Conservation (phyloP, 2,329 filamentous ascomycete genomes). For the Colletotrichum ledebouriae region DNA sequence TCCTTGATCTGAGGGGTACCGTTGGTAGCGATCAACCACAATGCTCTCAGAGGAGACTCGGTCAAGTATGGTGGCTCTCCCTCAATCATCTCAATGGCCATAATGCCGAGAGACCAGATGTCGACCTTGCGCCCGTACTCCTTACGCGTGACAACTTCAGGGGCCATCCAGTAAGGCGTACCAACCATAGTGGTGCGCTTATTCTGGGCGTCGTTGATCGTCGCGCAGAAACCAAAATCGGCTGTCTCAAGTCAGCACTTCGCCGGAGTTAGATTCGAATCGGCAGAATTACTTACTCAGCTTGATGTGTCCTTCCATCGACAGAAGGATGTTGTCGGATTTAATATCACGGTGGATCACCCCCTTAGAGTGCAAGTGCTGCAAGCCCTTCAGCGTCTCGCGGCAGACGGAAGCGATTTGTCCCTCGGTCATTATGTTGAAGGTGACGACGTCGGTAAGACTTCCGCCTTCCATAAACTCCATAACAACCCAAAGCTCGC, state of each 20-base stretch:
- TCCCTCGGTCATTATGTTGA: constrained; percentile 98
- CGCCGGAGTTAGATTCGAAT: not conserved
- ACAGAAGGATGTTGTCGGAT: constrained; percentile 96
- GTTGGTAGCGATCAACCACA: constrained; percentile 97
- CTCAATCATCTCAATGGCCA: constrained; percentile 99
- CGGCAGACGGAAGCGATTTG: constrained; percentile 97
- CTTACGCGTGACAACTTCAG: constrained; percentile 96
- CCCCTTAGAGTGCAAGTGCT: constrained; percentile 96
- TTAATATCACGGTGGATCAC: constrained; percentile 99
- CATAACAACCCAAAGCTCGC: constrained; percentile 99
- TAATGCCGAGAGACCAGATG: constrained; percentile 98
- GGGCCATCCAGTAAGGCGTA: constrained; percentile 99
- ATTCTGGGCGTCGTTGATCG: constrained; percentile 96
- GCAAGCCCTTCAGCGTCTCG: constrained; percentile 91
- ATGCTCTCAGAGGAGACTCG: constrained; percentile 90
- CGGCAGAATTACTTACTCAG: constrained; percentile 74
- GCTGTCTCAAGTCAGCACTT: constrained; percentile 67
- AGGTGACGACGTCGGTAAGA: constrained; percentile 97
- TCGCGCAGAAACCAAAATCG: constrained; percentile 98
- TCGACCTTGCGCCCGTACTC: constrained; percentile 99
- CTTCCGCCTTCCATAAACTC: constrained; percentile 99
- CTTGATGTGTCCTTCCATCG: constrained; percentile 96
- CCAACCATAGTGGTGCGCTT: constrained; percentile 99
- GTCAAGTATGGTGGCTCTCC: constrained; percentile 97
- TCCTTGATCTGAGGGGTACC: constrained; percentile 97